Evolutionary conservation across 192 early-diverging fungal genomes (phyloP), one percentile per base, ranked within the genome.

Genomic region (Geranomyces variabilis): DNA sequence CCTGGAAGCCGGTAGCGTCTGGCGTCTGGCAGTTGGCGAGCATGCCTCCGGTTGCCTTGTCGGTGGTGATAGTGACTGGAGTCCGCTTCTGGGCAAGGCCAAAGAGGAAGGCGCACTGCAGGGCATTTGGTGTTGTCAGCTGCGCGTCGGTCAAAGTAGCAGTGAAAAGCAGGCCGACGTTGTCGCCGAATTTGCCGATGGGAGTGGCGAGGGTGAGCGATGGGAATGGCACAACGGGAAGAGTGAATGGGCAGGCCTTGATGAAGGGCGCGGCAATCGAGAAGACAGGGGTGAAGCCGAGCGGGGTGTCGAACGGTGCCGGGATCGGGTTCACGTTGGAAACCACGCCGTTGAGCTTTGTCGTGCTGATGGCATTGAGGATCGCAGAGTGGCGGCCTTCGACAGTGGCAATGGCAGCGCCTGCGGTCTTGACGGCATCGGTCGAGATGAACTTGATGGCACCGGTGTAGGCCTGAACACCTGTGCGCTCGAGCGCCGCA

Each of bases 311-410:
- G 41, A 87, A 87, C 0, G 82, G 29, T 8, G 77, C 76, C 13
- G 84, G 80, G 30, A 63, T 63, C 3, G 70, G 70, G 70, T 71
- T 71, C 22, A 71, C 48, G 60, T 71, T 71, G 19, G 34, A 17
- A 6, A 33, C 22, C 60, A 64, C 59, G 1, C 30, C n/a, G 43
- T 64, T 28, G 28, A 58, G 33, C 17, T 28, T 47, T 7, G 57
- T 30, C 1, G 69, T 70, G 43, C 73, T 63, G 24, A 81, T 19
- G 17, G 44, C 70, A 66, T 87, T 87, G 60, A 87, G 66, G 51
- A 84, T 73, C 7, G 86, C 51, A 1, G 84, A 70, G 62, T 87
- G 86, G 56, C 84, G 86, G 34, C 67, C 84, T 53, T 87, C 84
- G 33, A 85, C 70, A n/a, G 84, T 86, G 4, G 67, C 78, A 59